Evolutionary conservation across 805 yeast species (phyloP).

Genomic region (Candida ponderosae): DNA sequence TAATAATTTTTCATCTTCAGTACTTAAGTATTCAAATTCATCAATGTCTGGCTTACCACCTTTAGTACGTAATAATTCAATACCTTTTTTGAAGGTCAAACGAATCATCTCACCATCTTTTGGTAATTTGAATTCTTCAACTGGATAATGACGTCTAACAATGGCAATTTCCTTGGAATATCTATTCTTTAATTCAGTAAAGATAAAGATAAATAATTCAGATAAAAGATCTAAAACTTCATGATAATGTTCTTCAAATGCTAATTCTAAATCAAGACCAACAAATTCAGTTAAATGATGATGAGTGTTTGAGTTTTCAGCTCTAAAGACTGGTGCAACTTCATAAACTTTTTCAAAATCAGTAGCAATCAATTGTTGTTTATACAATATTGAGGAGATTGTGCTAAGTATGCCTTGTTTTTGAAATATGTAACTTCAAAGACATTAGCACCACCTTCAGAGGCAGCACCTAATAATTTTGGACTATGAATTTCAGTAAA

Average conservation of each 20-base stretch:
- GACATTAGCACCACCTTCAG: slow-evolving; percentile 97
- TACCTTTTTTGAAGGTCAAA: slow-evolving; percentile 85
- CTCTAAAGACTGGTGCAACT: slow-evolving; percentile 97
- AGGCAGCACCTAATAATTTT: slow-evolving; percentile 87
- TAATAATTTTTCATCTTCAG: slow-evolving; percentile 90
- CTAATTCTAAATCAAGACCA: slow-evolving; percentile 97
- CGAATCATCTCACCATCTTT: slow-evolving; percentile 89
- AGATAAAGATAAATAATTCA: slow-evolving; percentile 82
- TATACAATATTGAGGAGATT: slow-evolving; percentile 96
- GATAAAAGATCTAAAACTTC: slow-evolving; percentile 64
- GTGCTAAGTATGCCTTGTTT: slow-evolving; percentile 89
- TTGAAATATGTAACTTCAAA: slow-evolving; percentile 92
- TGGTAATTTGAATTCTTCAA: slow-evolving; percentile 94
- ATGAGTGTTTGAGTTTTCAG: slow-evolving; percentile 98
- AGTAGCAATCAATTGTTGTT: slow-evolving; percentile 96
- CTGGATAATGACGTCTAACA: slow-evolving; percentile 93
- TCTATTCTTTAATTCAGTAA: slow-evolving; percentile 73
- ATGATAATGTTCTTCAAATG: slow-evolving; percentile 96
- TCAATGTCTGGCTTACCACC: slow-evolving; percentile 73
- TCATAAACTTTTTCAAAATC: slow-evolving; percentile 96
- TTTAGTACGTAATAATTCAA: slow-evolving; percentile 73
- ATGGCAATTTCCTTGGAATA: slow-evolving; percentile 78
- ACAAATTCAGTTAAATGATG: slow-evolving; percentile 99
- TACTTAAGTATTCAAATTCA: slow-evolving; percentile 82
- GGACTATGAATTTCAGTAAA: slow-evolving; percentile 96